Conservation (phyloP, 495 filamentous ascomycete genomes). For the Trypethelium eluteriae region DNA sequence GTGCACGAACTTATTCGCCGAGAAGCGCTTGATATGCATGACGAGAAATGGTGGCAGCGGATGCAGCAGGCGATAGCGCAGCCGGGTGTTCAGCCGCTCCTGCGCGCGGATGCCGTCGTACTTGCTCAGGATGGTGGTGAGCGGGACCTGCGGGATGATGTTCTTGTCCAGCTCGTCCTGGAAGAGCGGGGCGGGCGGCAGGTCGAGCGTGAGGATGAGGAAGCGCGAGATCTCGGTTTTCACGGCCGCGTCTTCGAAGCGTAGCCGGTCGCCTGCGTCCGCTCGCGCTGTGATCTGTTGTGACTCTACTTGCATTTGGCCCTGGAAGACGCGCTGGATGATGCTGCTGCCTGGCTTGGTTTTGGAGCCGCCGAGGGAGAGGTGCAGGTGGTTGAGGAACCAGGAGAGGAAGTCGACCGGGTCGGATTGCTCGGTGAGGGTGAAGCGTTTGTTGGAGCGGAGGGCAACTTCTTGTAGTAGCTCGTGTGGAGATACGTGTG, state of each 20-base stretch:
- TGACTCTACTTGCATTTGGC: constrained; percentile 80
- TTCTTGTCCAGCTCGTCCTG: constrained; percentile 83
- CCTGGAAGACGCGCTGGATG: constrained; percentile 88
- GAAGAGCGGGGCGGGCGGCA: constrained; percentile 92
- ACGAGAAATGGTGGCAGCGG: constrained; percentile 86
- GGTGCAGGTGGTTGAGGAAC: constrained; percentile 93
- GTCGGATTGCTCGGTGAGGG: constrained; percentile 83
- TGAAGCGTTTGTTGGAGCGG: constrained; percentile 84
- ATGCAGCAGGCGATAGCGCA: constrained; percentile 83
- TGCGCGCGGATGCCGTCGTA: constrained; percentile 87
- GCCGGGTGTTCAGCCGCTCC: constrained; percentile 76
- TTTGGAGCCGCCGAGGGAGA: constrained; percentile 81
- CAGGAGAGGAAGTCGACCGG: constrained; percentile 93
- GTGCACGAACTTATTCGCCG: constrained; percentile 82
- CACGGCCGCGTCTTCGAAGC: constrained; percentile 89
- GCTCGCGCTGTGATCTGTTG: constrained; percentile 91
- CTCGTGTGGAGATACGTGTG: constrained; percentile 95
- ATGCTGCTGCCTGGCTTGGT: constrained; percentile 74
- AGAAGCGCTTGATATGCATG: constrained; percentile 97
- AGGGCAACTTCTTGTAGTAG: constrained; percentile 90
- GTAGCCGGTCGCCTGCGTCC: constrained; percentile 76
- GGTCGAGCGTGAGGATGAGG: constrained; percentile 83
- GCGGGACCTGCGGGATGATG: constrained; percentile 91
- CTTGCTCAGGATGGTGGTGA: constrained; percentile 82
- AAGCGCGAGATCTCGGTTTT: constrained; percentile 69